Evolutionary conservation across 2,329 filamentous ascomycete genomes (phyloP), one percentile per base, ranked within the genome.

Genomic region (Talaromyces rugulosus): DNA sequence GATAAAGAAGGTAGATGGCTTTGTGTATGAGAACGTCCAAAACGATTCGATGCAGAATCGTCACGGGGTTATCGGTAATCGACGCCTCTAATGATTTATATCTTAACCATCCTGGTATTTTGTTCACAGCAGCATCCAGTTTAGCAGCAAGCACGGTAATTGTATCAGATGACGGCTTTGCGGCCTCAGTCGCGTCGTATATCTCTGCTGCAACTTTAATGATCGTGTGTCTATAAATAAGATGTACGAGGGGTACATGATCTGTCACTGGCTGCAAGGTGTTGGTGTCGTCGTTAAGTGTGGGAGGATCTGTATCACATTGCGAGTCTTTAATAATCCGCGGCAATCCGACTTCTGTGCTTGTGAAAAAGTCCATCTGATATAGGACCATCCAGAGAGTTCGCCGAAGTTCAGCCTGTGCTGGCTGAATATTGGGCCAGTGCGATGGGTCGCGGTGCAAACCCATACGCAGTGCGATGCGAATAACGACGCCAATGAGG

Each of bases 391-490:
- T 56, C 59, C 62, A 63, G 27, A 62, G 14, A n/a, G 59, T 53
- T 34, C 62, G 30, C 31, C 62, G 54, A 23, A 58, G 27, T 55
- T 63, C 62, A 33, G 54, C 62, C n/a, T 62, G n/a, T 30, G 55
- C 34, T 18, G 59, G 62, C 16, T 34, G 47, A 28, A 63, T 59
- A 58, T 58, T 62, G 33, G 59, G 50, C 44, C 62, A 63, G 54
- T 63, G 54, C 7, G 58, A 63, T 47, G 88, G 87, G 66, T 92
- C 89, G 6, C 88, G 83, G 70, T 92, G 88, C n/a, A 92, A 76
- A 2, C 89, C 88, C 87, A 92, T 91, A 68, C 89, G 91, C 75
- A 92, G 87, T 5, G 88, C 89, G 71, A 92, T 84, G 14, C 89
- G 82, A 50, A 92, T 87, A 3, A 88, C 88, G 12, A 88, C 86